Evolutionary conservation across 2,329 filamentous ascomycete genomes (phyloP), one percentile per base, ranked within the genome.

Genomic region (Lasiodiplodia citricola): DNA sequence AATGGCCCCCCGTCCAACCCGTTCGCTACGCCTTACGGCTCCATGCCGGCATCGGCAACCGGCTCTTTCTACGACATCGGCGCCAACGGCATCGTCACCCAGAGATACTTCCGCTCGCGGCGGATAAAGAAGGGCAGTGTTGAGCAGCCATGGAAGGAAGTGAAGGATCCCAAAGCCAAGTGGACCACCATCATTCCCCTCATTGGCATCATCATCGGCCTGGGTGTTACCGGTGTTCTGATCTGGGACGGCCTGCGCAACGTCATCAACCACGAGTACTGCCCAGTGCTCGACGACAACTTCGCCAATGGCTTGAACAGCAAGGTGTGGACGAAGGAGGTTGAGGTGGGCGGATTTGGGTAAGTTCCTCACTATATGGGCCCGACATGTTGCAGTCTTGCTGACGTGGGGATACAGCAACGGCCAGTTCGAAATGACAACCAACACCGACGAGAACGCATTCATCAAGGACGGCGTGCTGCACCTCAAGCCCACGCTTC

Each of bases 171-270:
- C 14, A 91, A 89, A 78, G 91, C 95, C 84, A 96, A 93, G 82
- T 96, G 92, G 92, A 89, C 93, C 10, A 94, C 90, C 2, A 93
- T 95, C 71, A 86, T 96, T 68, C 92, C 92, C 2, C 76, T 94
- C 52, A 77, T 93, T 28, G 92, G 92, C 57, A 87, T 96, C 62
- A 58, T 89, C 3, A 70, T 94, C 16, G 93, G 93, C 16, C 77
- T 95, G 44, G 87, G 78, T 2, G 81, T 94, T 51, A 87, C 90
- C 0, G 92, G 85, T 1, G 87, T 94, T 74, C 80, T 96, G 55
- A 83, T 96, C 58, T 96, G 89, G 85, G 90, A 94, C 72, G 93
- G 93, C 4, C 77, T 94, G 50, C 81, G 82, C 62, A 90, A 88
- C 68, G 92, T 96, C 3, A 86, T 91, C 44, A 88, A 90, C 74